These are phyloP conservation scores for Bolboschoenoplectus hybrid DNA, from an alignment of 202 grass and related monocot species.

Conservation along the genomic window DNA sequence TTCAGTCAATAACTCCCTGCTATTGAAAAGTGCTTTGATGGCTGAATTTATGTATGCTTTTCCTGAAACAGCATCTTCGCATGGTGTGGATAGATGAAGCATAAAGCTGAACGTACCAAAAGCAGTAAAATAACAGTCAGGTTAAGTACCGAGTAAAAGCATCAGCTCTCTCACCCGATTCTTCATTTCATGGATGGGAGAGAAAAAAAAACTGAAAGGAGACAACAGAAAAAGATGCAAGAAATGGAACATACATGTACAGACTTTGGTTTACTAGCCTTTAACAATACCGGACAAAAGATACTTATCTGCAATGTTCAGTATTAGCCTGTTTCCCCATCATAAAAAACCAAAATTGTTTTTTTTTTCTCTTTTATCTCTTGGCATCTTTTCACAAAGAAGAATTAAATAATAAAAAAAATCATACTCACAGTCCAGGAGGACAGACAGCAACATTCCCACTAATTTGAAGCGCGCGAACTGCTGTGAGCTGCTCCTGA, in stretches of 20 bases:
- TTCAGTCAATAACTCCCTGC: conserved; percentile 36
- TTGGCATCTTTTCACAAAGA: background rate
- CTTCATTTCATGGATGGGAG: background rate
- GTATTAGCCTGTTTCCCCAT: background rate
- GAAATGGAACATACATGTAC: conserved; percentile 1
- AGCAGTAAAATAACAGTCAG: background rate
- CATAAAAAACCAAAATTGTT: background rate
- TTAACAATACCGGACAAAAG: background rate
- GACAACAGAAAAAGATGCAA: conserved; percentile 21
- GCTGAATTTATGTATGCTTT: conserved; percentile 68
- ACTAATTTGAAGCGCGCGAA: conserved; percentile 84
- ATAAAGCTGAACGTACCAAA: conserved; percentile 61
- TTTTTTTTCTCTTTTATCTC: background rate
- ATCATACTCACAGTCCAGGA: conserved; percentile 69
- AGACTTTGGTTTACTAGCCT: background rate
- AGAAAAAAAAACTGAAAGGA: background rate
- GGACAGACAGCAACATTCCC: conserved; percentile 87
- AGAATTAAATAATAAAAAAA: conserved; percentile 11
- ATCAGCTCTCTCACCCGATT: conserved; percentile 2
- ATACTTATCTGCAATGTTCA: background rate
- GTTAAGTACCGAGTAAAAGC: background rate
- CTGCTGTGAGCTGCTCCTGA: conserved; percentile 59
- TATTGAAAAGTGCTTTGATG: conserved; percentile 69
- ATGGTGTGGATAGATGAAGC: conserved; percentile 74
- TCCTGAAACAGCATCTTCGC: conserved; percentile 56